Base-by-base conservation (phyloP, 2,329 filamentous ascomycete genomes). In the Xenosphaeropsis pyriputrescens region DNA sequence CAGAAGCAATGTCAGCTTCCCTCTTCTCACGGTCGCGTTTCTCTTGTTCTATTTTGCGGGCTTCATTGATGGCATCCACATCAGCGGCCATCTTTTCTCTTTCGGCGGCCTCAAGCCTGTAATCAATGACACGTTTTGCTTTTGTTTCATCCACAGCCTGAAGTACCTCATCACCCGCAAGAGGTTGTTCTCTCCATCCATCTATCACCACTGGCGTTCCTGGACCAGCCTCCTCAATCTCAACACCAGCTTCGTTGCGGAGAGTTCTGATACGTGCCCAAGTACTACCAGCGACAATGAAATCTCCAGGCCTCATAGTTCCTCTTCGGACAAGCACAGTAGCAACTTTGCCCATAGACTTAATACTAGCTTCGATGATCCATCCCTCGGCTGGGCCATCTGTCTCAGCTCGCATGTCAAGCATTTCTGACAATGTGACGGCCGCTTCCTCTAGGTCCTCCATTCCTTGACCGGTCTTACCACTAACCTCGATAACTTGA, bases 391-490 rank as follows among this genome's bases (percentile, higher is more conserved):
- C 85, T 53, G 74, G 71, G 15, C 85, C 82, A 43, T 82, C 71
- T 0, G 57, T 57, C 48, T 93, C 84, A 18, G 89, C 85, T 34
- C 89, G 79, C 51, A 93, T 80, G 49, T 98, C 91, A 11, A 95
- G 71, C 46, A 96, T 76, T 54, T 98, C 91, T 1, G 86, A 82
- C 5, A 94, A 70, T 0, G 85, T 80, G 16, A 91, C 63, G 35
- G 89, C 85, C 35, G 82, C 86, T 63, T 98, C 93, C 60, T 96
- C 91, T 2, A 98, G 70, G 36, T 93, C 82, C 13, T 76, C 66
- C 79, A 98, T 96, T 35, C 91, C 91, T 55, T 81, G 66, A 1
- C 91, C 91, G 0, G 91, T 96, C 64, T 91, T 94, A 33, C 89
- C 93, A 52, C 85, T 93, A 30, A 98, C 86, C 38, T 72, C 75